Conservation (phyloP, 2,329 filamentous ascomycete species). For the Penicillium brasilianum region DNA sequence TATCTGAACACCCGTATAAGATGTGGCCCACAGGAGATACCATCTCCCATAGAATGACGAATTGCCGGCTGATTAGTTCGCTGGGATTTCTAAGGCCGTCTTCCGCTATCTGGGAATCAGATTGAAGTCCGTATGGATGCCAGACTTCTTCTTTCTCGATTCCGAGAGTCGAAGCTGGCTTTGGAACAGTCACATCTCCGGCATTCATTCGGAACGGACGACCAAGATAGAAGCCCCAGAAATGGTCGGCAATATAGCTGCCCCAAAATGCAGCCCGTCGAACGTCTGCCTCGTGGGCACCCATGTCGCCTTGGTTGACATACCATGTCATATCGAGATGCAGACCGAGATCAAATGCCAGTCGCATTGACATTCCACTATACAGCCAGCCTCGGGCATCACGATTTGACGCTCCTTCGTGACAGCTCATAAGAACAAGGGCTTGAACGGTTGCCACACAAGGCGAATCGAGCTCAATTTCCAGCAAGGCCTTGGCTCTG, state of each 20-base stretch:
- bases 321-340: slow-evolving; percentile 50
- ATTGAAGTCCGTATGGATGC: slow-evolving; percentile 39
- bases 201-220: slow-evolving; percentile 50
- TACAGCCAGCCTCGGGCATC: slow-evolving; percentile 56
- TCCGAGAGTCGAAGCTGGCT: slow-evolving; percentile 39
- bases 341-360: slow-evolving; percentile 53
- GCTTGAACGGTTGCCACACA: slow-evolving; percentile 56
- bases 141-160: slow-evolving; percentile 38
- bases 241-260: slow-evolving; percentile 49
- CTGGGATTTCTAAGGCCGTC: slow-evolving; percentile 37
- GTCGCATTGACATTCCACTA: slow-evolving; percentile 43
- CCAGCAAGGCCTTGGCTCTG: slow-evolving; percentile 52
- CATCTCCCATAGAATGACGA: slow-evolving; percentile 51
- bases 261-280: slow-evolving; percentile 52
- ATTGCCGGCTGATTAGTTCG: slow-evolving; percentile 45
- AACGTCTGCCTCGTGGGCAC: slow-evolving; percentile 45
- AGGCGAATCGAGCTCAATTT: slow-evolving; percentile 55
- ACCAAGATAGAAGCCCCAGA: slow-evolving; percentile 52
- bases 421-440: slow-evolving; percentile 51
- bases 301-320: slow-evolving; percentile 47
- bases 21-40: slow-evolving; percentile 51
- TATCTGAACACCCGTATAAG: slow-evolving; percentile 47
- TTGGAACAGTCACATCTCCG: slow-evolving; percentile 48
- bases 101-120: slow-evolving; percentile 20
- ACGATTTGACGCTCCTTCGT: slow-evolving; percentile 51